Base-by-base conservation (phyloP, 2,329 filamentous ascomycete species). In the Cadophora luteo-olivacea region DNA sequence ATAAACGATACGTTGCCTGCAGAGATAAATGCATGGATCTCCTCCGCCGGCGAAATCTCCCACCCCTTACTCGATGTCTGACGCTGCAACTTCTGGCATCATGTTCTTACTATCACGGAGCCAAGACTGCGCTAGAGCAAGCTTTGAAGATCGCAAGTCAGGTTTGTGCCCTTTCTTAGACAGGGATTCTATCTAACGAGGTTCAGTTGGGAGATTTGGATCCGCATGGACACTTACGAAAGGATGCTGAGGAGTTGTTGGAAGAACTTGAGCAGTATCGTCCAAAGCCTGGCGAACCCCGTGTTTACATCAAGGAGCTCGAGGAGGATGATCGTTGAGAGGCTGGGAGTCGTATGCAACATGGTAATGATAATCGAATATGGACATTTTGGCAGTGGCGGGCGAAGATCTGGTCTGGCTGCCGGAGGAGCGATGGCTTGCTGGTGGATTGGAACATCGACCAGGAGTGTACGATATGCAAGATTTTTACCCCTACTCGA, bases 61-160 rank as follows among this genome's bases (percentile, higher is more conserved):
- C 61, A 3, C 29, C 29, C 14, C 12, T 64, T 4, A 36, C 33
- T 4, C 29, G 61, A 16, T 52, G 45, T 14, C 14, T 36, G 11
- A 64, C 48, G n/a, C 48, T 64, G 9, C 49, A 41, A 22, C 61
- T 64, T 29, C 22, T 38, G 48, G 48, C 45, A n/a, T 49, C 49
- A 8, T 64, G 61, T 29, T 36, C 48, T 2, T 64, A 52, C 32
- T 64, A 54, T 22, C 33, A 54, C 7, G 48, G 45, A 38, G 61
- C 61, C 3, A 64, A 41, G 49, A 49, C 22, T 11, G 49, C 33
- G 19, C 33, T 64, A 1, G 61, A 64, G 22, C 22, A 49, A 12
- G 61, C 61, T 12, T n/a, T 64, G 11, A 54, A 36, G 16, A 52
- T 64, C 3, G 45, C 45, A 1, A 36, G 33, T 24, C 14, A 63